Evolutionary conservation across 2,329 filamentous ascomycete species (phyloP), one percentile per base, ranked within the genome.

Genomic region (Cladophialophora bantiana): DNA sequence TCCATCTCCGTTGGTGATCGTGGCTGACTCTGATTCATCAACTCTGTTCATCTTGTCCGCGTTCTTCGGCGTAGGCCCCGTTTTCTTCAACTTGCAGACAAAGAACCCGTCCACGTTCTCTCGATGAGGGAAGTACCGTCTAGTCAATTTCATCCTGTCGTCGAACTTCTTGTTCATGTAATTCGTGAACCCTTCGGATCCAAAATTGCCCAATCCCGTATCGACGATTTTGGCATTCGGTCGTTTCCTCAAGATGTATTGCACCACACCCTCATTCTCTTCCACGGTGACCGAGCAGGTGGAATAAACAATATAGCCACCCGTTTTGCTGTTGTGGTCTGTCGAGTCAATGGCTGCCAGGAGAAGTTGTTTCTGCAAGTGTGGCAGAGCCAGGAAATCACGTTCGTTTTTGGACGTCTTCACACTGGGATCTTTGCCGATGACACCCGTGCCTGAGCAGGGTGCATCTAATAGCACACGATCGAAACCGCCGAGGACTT

Each of bases 91-190:
- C 80, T 99, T 99, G 75, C 93, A 92, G 68, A 99, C 95, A 78
- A 93, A 99, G 88, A 99, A 99, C 71, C 95, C 95, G 78, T 98
- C 95, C 38, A 99, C 93, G 81, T 97, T 97, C 83, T 95, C 93
- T 20, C 90, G 87, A 78, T 97, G 93, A 0, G 93, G 93, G 80
- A 96, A 97, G 83, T 93, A 97, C 64, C 94, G 85, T 71, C 92
- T 85, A 15, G 93, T 94, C 77, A 94, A 83, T 75, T 90, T 91
- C 83, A 99, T 88, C 72, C 88, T 91, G 5, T 90, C 86, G 77
- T 96, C 91, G 81, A 99, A 99, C 67, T 87, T 88, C 85, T 98
- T 98, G 80, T 93, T 91, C 83, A 91, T 91, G 81, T 90, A 97
- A 78, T 86, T 91, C 15, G 89, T 93, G 84, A 98, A 98, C 20